Percentiles rank a stretch among this genome's conserved stretches.
Evolutionary conservation across 2,329 filamentous ascomycete genomes (phyloP).

Genomic region (Colletotrichum endophyticum): DNA sequence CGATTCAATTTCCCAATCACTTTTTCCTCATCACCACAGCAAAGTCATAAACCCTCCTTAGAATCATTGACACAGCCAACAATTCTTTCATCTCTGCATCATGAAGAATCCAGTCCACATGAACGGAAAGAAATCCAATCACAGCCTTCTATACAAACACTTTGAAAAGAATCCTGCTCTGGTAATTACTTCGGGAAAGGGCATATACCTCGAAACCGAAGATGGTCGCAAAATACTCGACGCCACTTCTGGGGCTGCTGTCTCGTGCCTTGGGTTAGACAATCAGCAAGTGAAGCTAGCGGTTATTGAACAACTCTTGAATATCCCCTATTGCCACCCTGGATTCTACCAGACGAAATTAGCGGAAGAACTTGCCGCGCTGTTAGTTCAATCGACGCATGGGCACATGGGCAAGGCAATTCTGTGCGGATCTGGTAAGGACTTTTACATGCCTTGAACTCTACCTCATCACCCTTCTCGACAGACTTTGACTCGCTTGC

Average conservation of each 20-base stretch:
- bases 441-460: fast-evolving
- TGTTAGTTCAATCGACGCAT: background rate
- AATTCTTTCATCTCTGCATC: background rate
- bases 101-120: background rate
- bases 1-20: background rate
- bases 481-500: background rate
- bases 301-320: background rate
- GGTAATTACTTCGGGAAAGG: background rate
- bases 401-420: background rate
- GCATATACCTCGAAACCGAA: background rate
- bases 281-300: background rate
- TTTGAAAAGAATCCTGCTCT: background rate
- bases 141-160: background rate
- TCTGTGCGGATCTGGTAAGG: background rate
- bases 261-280: background rate
- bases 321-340: background rate
- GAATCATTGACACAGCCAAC: background rate
- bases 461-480: background rate
- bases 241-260: background rate
- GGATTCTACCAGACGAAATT: background rate
- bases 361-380: background rate
- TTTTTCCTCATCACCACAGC: background rate
- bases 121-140: fast-evolving
- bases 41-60: background rate
- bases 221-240: background rate